These are phyloP conservation scores for Elsinoe batatas DNA, from an alignment of 2,329 filamentous ascomycete genomes.

Conservation along the genomic window DNA sequence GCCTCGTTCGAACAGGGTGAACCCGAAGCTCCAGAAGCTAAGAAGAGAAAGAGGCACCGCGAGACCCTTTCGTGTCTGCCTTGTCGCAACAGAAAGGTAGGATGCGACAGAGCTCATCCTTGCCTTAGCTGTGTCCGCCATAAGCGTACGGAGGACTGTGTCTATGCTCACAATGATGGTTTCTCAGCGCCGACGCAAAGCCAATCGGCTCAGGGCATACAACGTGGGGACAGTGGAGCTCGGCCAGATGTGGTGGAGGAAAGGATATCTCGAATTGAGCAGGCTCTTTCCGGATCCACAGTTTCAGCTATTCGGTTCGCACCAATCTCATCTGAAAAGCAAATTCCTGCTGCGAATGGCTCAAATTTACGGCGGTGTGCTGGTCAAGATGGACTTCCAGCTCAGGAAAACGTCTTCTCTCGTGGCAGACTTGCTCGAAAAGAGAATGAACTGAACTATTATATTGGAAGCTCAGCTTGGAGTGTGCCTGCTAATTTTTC, in stretches of 20 bases:
- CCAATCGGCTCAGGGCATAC: not conserved
- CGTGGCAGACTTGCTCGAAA: not conserved
- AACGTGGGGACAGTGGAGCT: not conserved
- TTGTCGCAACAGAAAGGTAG: not conserved
- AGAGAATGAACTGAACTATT: not conserved
- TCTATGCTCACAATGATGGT: not conserved
- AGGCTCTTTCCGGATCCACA: not conserved
- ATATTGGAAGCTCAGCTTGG: slow-evolving; percentile 1
- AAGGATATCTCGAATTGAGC: not conserved
- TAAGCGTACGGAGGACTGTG: not conserved
- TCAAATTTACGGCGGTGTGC: too few species aligned
- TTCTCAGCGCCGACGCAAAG: not conserved
- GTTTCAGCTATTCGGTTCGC: not conserved
- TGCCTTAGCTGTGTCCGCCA: slow-evolving; percentile 7
- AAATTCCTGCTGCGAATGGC: not conserved
- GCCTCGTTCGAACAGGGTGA: not conserved
- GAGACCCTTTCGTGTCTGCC: slow-evolving; percentile 7
- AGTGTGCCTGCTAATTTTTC: not conserved
- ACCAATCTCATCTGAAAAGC: not conserved
- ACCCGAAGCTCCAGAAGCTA: not conserved
- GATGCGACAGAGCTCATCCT: not conserved
- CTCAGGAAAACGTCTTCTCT: not conserved
- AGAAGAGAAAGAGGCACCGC: slow-evolving; percentile 3
- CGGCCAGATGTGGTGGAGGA: slow-evolving; percentile 2
- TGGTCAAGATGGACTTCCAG: not conserved